Evolutionary conservation across 192 early-diverging fungal species (phyloP), one percentile per base, ranked within the genome.

Genomic region (Gigaspora rosea): DNA sequence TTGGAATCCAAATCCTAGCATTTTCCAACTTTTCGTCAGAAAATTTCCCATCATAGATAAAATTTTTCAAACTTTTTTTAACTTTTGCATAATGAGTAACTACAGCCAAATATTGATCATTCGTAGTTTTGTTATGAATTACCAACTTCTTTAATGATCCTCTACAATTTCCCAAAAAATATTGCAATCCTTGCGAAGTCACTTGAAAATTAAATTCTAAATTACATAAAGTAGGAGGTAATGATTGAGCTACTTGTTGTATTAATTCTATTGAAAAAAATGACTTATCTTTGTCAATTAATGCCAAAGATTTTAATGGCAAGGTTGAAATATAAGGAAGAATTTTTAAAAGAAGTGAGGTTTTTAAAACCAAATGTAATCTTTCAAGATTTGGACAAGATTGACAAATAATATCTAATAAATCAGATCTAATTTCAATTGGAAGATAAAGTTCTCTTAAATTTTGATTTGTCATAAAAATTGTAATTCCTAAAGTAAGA

Each of bases 401-500:
- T 46, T 41, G 18, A n/a, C 18, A 15, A 66, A 66, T 66, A 9
- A 66, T 5, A 66, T 66, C 64, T 41, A 66, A 36, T n/a, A 46
- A 41, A 18, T 66, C 36, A 3, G 18, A 6, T n/a, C 18, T 66
- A 41, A 46, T 35, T 41, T 66, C 36, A 41, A 41, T 41, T 66
- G n/a, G 36, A 41, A 66, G 36, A 18, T 66, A 41, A 41, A 66
- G 18, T 66, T 66, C 64, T n/a, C 18, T 35, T 66, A 66, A 46
- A 66, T 66, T 41, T 41, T 33, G 33, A 66, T 66, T 66, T 9
- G 64, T 18, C 64, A 66, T 66, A 11, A 12, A 41, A 66, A 66
- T 66, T 2, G 41, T 41, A 2, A 66, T 66, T 2, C 64, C 64
- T 46, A 33, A 41, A 46, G 36, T 36, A 8, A 47, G 18, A 9